Base-by-base conservation (phyloP, 768 basidiomycete genomes). In the Calocera viscosa region DNA sequence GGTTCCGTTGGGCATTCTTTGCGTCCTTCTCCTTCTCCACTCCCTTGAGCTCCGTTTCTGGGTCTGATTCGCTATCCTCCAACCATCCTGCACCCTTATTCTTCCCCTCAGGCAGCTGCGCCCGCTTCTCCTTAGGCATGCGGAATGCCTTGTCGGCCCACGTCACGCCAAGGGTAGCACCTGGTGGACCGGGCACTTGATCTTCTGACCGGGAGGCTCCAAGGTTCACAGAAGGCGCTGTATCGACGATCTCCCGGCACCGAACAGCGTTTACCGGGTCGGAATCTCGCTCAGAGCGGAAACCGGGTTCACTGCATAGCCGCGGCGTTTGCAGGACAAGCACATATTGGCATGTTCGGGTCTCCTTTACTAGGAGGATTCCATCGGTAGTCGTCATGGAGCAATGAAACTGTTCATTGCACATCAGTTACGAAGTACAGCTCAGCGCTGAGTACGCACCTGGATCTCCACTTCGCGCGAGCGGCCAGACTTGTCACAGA, bases 291-390 rank as follows among this genome's bases (percentile, higher is more conserved):
- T 80, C 84, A 66, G 90, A 89, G 75, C 84, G 88, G 80, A 99
- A 98, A 12, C 94, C 91, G 19, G 94, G 94, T 72, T 95, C 88
- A 68, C 87, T 85, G 73, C 96, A 98, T 22, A 99, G 81, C 66
- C 93, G 89, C 35, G 96, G 94, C 0, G 95, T 96, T 75, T 97
- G 90, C 67, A 98, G 86, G 70, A 97, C 88, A 64, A 98, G 81
- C 49, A 96, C 86, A 75, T 99, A 98, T 69, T 89, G 86, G 77
- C 96, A 99, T 40, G 90, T 94, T 74, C 89, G 89, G 38, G 91
- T 83, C 80, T 96, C 94, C 75, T 94, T 94, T 73, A 97, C 86
- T 73, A 94, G 88, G 65, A 90, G 82, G 71, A 97, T 91, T 38
- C 84, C 85, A 78, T 97, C 94, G 43, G 90, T 85, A 80, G 90